Conservation (phyloP, 1,139 yeast species). For the Ashbya aceris region DNA sequence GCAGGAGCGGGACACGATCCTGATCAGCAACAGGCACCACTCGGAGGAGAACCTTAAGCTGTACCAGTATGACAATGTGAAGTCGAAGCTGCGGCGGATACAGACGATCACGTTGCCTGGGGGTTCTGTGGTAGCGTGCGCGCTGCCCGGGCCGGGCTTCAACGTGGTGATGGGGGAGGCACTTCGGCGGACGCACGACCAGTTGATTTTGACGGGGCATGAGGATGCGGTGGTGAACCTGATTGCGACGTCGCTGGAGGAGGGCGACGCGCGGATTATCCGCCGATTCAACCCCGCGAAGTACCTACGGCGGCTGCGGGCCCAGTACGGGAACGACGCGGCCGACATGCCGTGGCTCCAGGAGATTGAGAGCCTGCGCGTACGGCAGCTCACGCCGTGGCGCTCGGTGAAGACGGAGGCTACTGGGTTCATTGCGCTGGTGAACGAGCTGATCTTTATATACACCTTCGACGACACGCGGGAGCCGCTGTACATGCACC, state of each 20-base stretch:
- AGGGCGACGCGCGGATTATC: constrained; percentile 21
- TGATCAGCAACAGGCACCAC: constrained; percentile 13
- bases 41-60: constrained; percentile 17
- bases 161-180: neutral
- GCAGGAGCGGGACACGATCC: constrained; percentile 10
- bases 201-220: constrained; percentile 21
- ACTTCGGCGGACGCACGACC: constrained; percentile 13
- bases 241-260: constrained; percentile 18
- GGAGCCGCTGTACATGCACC: constrained; percentile 20
- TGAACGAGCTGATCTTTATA: constrained; percentile 25
- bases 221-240: constrained; percentile 24
- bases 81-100: constrained; percentile 14
- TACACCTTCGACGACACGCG: constrained; percentile 17
- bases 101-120: constrained; percentile 24
- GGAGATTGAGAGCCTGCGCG: constrained; percentile 12
- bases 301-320: constrained; percentile 14
- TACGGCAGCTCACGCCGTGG: constrained; percentile 19
- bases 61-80: constrained; percentile 6
- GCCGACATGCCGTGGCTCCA: neutral
- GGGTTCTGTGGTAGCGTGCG: constrained; percentile 14
- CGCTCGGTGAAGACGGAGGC: constrained; percentile 7
- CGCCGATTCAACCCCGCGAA: constrained; percentile 22
- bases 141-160: constrained; percentile 10
- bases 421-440: constrained; percentile 19
- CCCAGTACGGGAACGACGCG: constrained; percentile 1